Percentiles rank a stretch among this genome's conserved stretches.
Evolutionary conservation across 345 rosid genomes (phyloP).

Genomic region (Zanthoxylum bungeanum): DNA sequence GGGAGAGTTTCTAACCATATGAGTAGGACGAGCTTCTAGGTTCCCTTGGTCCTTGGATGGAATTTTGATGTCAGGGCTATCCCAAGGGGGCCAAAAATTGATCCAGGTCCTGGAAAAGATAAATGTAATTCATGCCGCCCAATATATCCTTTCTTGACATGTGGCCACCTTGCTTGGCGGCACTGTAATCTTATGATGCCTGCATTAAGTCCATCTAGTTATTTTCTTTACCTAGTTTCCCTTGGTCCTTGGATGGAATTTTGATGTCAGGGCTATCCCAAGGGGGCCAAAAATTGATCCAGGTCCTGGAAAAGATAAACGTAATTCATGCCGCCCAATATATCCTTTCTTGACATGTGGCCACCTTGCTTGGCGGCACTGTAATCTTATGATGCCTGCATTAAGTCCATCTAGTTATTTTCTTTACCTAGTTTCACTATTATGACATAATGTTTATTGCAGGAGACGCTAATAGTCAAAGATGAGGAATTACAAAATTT

Average conservation of each 20-base stretch:
- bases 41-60: neutral
- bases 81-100: neutral
- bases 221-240: conserved; percentile 15
- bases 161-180: neutral
- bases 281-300: neutral
- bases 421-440: conserved; percentile 14
- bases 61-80: neutral
- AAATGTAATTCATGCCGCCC: neutral
- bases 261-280: too few species aligned
- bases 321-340: neutral
- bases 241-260: neutral
- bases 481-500: conserved; percentile 93
- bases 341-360: neutral
- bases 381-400: neutral
- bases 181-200: neutral
- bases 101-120: neutral
- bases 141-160: neutral
- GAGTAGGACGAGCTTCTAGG: neutral
- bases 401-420: conserved; percentile 11
- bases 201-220: conserved; percentile 3
- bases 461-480: conserved; percentile 95
- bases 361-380: neutral
- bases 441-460: conserved; percentile 21
- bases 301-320: neutral
- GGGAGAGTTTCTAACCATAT: neutral